Percentiles rank a stretch among this genome's conserved stretches.
These are phyloP conservation scores for Cladosporium velox DNA, from an alignment of 2,329 filamentous ascomycete species.

Conservation along the genomic window DNA sequence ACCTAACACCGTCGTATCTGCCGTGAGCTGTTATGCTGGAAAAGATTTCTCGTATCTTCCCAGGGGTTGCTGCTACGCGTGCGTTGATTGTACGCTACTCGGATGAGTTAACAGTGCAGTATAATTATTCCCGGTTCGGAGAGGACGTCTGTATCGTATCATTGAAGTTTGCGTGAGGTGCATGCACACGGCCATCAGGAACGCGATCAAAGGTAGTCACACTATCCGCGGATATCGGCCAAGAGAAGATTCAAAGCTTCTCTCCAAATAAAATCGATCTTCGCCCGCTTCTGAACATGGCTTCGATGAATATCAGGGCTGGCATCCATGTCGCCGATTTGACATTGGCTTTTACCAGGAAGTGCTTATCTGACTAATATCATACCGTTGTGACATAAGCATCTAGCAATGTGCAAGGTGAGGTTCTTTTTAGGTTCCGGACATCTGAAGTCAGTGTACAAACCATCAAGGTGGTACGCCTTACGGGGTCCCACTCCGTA, in stretches of 20 bases:
- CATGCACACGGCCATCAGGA: not conserved
- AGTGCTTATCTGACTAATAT: not conserved
- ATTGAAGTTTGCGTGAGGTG: no score
- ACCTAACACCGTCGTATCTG: no score
- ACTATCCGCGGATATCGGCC: not conserved
- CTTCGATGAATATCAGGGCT: not conserved
- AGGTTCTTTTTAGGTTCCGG: constrained; percentile 2
- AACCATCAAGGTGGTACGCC: not conserved
- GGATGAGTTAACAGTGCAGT: not conserved
- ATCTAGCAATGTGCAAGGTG: not conserved
- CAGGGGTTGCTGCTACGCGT: not conserved
- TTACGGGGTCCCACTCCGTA: not conserved
- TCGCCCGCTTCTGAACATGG: not conserved
- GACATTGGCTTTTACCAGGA: not conserved
- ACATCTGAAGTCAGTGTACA: not conserved
- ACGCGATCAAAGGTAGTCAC: not conserved
- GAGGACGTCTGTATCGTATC: not conserved
- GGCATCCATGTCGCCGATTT: not conserved
- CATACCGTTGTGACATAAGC: not conserved
- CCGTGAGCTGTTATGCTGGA: not conserved
- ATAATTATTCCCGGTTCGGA: not conserved
- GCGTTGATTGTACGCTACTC: no score
- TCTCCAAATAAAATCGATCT: not conserved
- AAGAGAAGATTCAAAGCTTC: not conserved
- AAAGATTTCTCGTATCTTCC: not conserved